Evolutionary conservation across 2,329 filamentous ascomycete genomes (phyloP), one percentile per base, ranked within the genome.

Genomic region (Raffaelea albimanens): DNA sequence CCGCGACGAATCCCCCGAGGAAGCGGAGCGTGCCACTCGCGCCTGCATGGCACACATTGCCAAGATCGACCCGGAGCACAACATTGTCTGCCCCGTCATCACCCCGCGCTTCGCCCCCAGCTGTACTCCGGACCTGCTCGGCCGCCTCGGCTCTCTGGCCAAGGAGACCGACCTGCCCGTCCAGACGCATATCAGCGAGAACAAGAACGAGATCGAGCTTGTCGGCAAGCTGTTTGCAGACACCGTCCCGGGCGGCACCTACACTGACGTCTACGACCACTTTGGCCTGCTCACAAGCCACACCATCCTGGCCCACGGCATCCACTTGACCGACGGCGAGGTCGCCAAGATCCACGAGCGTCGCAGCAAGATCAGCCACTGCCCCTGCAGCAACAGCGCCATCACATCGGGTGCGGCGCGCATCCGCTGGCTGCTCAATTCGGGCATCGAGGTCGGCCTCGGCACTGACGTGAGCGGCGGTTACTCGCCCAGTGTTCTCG

Each of bases 381-480:
- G 91, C 62, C 91, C 91, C 0, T 86, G 84, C 47, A 88, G 82
- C 56, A 98, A 98, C 65, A 83, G 80, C 5, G 81, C 86, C 1
- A 72, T 98, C 43, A 87, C 87, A 1, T 87, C 81, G 25, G 93
- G 93, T 0, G 75, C 82, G 43, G 86, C 87, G 9, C 80, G 78
- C 4, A 83, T 98, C 2, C 74, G 91, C 18, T 76, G 76, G 64
- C 62, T 95, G 56, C 71, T 95, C 45, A 76, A 88, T 20, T 73
- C 75, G 45, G 88, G 87, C 0, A 73, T 97, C 41, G 80, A 78
- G 0, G 81, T 96, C 5, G 91, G 93, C 0, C 68, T 98, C 0
- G 93, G 93, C 0, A 97, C 91, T 0, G 93, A 98, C 63, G 81
- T 97, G 49, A 86, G 80, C 56, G 93, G 91, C 3, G 93, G 93